Evolutionary conservation across 169 alveolate species (phyloP), one percentile per base, ranked within the genome.

Genomic region (Perkinsus chesapeaki): DNA sequence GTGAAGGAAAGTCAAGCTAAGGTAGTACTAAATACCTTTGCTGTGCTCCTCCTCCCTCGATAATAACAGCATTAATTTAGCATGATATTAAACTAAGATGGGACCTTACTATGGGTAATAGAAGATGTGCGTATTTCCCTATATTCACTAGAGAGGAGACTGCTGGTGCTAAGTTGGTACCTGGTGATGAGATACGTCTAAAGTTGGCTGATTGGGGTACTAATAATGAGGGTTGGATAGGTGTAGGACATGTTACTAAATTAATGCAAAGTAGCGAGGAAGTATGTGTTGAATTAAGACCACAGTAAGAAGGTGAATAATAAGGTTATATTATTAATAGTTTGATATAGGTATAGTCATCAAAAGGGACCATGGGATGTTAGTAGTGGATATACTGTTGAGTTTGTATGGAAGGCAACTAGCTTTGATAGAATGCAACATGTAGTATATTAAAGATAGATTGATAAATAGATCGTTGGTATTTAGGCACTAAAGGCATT

Each of bases 391-490:
- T 98, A 95, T 93, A 95, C 97, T 91, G 97, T 98, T 16, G 99
- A 98, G 94, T 97, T 97, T 93, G 98, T 98, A 0, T 98, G 99
- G 99, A 98, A 98, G 93, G 96, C 99, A 39, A 98, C 99, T 16
- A 96, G 99, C 34, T 98, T 98, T 93, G 98, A 97, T 95, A 97
- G 99, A 92, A 98, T 98, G 99, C 96, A 95, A 93, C 96, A 95
- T 73, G 99, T 99, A 3, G 94, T 98, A 34, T 95, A 97, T 39
- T 96, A 96, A 19, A 96, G n/a, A n/a, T n/a, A n/a, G n/a, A n/a
- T n/a, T n/a, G n/a, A n/a, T n/a, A n/a, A n/a, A n/a, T n/a, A n/a
- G n/a, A n/a, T n/a, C n/a, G n/a, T n/a, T n/a, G n/a, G n/a, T n/a
- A 96, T 93, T 95, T 95, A 91, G 73, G 48, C 93, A 95, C 39